Evolutionary conservation across 2,329 filamentous ascomycete species (phyloP), one percentile per base, ranked within the genome.

Genomic region (Botrytis squamosa): DNA sequence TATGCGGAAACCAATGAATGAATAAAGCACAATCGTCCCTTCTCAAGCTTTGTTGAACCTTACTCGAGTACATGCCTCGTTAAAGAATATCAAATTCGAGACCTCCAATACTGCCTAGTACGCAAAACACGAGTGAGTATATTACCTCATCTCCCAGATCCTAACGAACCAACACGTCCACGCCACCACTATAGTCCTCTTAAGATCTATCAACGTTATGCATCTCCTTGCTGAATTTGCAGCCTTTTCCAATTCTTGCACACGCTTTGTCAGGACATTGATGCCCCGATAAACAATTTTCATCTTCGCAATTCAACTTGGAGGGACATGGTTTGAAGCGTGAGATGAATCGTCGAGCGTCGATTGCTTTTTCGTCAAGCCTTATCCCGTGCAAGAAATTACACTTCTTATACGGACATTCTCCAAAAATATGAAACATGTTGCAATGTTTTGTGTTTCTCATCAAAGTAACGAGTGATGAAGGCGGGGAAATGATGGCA

Each of bases 151-250:
- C 46, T 55, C 22, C 10, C 33, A 40, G 33, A 67, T 55, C 22
- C 46, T 12, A 55, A 55, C 65, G 46, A 72, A 73, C 70, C 25
- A 57, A 62, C 73, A n/a, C 49, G 49, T n/a, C 49, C 10, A 18
- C 62, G 57, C 52, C 33, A 57, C 52, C 33, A 73, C 46, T 18
- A 74, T 71, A 36, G 72, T 36, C 33, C 71, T 62, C 55, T 75
- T 68, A 74, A 74, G 65, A 67, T n/a, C 72, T 74, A 57, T 74
- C 72, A 64, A 75, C 62, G 52, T 59, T 55, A 64, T 75, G 74
- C 74, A 75, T 71, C 63, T 75, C 74, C n/a, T 38, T 62, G 4
- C 42, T 25, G 42, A 74, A 75, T n/a, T 72, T 52, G 60, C 74
- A 75, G 68, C 66, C 68, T 40, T 44, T 74, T 33, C 72, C 74